Evolutionary conservation across 2,329 filamentous ascomycete species (phyloP).

Genomic region (Didymella lethalis): DNA sequence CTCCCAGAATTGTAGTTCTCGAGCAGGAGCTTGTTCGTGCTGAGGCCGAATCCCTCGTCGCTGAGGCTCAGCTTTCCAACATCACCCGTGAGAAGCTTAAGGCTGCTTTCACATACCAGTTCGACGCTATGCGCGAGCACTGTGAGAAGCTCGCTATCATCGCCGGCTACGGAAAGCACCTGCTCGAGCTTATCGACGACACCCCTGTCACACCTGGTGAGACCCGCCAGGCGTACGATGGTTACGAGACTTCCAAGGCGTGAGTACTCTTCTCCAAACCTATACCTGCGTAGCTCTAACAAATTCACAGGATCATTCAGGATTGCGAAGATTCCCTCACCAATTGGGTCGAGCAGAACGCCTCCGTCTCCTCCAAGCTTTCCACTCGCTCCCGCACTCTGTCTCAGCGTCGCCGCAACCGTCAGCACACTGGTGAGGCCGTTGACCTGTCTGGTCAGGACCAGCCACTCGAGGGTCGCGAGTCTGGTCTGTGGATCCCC

Average conservation of each 20-base stretch:
- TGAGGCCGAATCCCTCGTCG: constrained; percentile 97
- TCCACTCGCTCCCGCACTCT: constrained; percentile 87
- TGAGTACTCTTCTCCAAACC: constrained; percentile 39
- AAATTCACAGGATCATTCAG: constrained; percentile 78
- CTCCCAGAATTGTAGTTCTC: constrained; percentile 94
- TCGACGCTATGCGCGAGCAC: constrained; percentile 95
- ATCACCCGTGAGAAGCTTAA: constrained; percentile 99
- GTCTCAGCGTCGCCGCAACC: constrained; percentile 77
- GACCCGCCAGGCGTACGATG: constrained; percentile 94
- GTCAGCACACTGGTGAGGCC: constrained; percentile 71
- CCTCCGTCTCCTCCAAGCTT: constrained; percentile 85
- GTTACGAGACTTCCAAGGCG: constrained; percentile 96
- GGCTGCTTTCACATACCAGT: constrained; percentile 97
- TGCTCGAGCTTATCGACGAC: constrained; percentile 96
- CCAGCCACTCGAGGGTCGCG: constrained; percentile 73
- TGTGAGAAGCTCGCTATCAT: constrained; percentile 98
- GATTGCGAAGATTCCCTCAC: constrained; percentile 97
- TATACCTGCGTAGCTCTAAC: constrained; percentile 25
- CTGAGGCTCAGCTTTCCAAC: constrained; percentile 97
- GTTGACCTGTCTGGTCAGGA: constrained; percentile 87
- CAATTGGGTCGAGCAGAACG: constrained; percentile 94
- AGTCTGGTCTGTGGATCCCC: constrained; percentile 82
- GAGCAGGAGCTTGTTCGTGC: constrained; percentile 98
- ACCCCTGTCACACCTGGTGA: constrained; percentile 96
- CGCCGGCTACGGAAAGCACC: constrained; percentile 95